Base-by-base conservation (phyloP, 1,139 yeast genomes). In the Blastobotrys illinoisensis region DNA sequence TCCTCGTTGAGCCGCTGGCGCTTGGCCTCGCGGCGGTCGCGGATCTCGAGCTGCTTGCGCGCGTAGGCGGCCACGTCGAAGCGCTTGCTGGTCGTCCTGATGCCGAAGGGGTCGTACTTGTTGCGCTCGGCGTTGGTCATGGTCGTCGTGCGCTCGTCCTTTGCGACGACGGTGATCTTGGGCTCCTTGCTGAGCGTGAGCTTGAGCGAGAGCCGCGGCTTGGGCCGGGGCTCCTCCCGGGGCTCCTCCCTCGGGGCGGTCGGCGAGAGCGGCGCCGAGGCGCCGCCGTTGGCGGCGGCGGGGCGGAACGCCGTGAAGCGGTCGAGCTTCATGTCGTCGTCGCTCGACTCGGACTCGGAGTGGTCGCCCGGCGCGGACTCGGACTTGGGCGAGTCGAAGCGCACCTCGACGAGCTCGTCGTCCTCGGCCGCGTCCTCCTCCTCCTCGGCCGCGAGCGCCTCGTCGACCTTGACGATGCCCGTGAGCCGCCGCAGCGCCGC, bases 401-500 rank as follows among this genome's bases (percentile, higher is more conserved):
- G 50, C n/a, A 26, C 54, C 23, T 48, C 54, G 46, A 49, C 52
- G 32, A 36, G 44, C 40, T 32, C 44, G 16, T 62, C 62, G 19
- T 58, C 65, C 11, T 60, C 59, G 19, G 59, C 65, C 44, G 59
- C 64, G 7, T 56, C 62, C 13, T 62, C 66, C 13, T 62, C 61
- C 11, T 61, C 67, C 7, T 61, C 63, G 20, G 60, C 65, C 44
- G 60, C 57, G 14, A 58, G 67, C 13, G 62, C 62, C 21, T 63
- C 71, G 14, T 63, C 66, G 21, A 61, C 63, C 18, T 58, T 58
- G 6, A 56, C 56, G n/a, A 58, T 62, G 24, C 60, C 78, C 69
- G 66, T 78, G 74, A 64, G 58, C 47, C 71, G 74, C 74, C 87
- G 80, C 56, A 91, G 71, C 0, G 97, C 95, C 51, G 75, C 76